Evolutionary conservation across 805 yeast species (phyloP).

Genomic region (baker's yeast (Saccharomyces cerevisiae)): DNA sequence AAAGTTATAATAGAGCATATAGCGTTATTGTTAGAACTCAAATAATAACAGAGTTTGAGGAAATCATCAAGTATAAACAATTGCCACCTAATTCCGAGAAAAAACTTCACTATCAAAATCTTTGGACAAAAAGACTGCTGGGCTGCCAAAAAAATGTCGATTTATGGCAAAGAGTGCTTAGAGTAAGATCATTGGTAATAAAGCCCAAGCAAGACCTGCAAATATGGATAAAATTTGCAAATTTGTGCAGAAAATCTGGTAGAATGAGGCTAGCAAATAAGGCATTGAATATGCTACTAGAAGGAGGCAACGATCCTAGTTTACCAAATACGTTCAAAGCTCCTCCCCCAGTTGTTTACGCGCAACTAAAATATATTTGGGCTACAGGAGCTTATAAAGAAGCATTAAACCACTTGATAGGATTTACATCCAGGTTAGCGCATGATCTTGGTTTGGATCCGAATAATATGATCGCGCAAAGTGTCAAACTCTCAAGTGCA

Average conservation of each 20-base stretch:
- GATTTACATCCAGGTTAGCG: conserved; percentile 83
- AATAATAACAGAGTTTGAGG: conserved; percentile 92
- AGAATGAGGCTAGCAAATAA: conserved; percentile 85
- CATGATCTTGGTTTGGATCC: conserved; percentile 79
- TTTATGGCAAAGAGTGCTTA: conserved; percentile 91
- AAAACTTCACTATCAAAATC: conserved; percentile 66
- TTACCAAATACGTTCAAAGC: conserved; percentile 57
- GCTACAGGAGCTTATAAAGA: conserved; percentile 80
- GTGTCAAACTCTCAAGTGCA: conserved; percentile 57
- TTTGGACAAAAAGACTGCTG: conserved; percentile 83
- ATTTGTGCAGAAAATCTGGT: conserved; percentile 86
- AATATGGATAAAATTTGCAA: conserved; percentile 96
- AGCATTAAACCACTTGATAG: conserved; percentile 75
- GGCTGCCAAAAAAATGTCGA: conserved; percentile 95
- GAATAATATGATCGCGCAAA: conserved; percentile 77
- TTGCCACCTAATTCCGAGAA: conserved; percentile 75
- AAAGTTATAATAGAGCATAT: conserved; percentile 90
- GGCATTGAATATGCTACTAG: conserved; percentile 68
- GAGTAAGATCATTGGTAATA: conserved; percentile 86
- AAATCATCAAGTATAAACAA: conserved; percentile 78
- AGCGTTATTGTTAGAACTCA: conserved; percentile 94
- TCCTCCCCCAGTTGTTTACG: conserved; percentile 92
- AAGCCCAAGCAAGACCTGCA: conserved; percentile 94
- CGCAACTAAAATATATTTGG: conserved; percentile 94
- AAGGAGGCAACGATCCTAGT: conserved; percentile 53